Base-by-base conservation (phyloP, 2,329 filamentous ascomycete species). In the Magnaporthales sp. region DNA sequence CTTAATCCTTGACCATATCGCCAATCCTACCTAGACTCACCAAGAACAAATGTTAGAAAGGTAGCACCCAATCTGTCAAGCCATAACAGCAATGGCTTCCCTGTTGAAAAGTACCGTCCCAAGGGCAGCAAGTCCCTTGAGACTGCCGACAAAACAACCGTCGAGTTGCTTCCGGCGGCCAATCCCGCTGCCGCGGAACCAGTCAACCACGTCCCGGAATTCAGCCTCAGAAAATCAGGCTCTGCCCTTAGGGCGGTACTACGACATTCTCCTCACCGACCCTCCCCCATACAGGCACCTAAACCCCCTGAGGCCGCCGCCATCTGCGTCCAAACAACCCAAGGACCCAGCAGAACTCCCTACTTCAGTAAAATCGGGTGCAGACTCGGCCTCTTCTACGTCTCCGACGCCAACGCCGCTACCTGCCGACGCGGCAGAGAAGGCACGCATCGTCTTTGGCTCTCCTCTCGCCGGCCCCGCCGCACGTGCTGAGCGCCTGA, bases 361-460 rank as follows among this genome's bases (percentile, higher is more conserved):
- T 9, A 19, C 65, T 46, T 30, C 8, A 24, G 13, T 10, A 26
- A 65, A 26, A 9, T 66, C 71, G 1, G 66, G 74, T 22, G 73
- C 77, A 9, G 69, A 72, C 24, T 73, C 77, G 24, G 72, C 74
- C 11, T 73, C 74, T 46, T 72, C 76, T 30, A 67, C 73, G 46
- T n/a, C 38, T 46, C 74, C 78, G 63, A 72, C 75, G 22, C 72
- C 77, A 38, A 71, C 71, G 19, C 79, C 80, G 2, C 79, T 79
- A 66, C 80, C 82, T 2, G 76, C 80, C 22, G 82, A 82, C 64
- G 81, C 79, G 19, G 74, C 87, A 70, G 81, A 86, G 66, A 84
- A 81, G 54, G 81, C 86, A 26, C 80, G 87, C 61, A 86, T 96
- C 72, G 84, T 97, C 32, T 97, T 99, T 74, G 92, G 93, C 24